phyloP scores from a whole-genome alignment of 192 early-diverging fungal genomes.

The Gonapodya sp. region DNA sequence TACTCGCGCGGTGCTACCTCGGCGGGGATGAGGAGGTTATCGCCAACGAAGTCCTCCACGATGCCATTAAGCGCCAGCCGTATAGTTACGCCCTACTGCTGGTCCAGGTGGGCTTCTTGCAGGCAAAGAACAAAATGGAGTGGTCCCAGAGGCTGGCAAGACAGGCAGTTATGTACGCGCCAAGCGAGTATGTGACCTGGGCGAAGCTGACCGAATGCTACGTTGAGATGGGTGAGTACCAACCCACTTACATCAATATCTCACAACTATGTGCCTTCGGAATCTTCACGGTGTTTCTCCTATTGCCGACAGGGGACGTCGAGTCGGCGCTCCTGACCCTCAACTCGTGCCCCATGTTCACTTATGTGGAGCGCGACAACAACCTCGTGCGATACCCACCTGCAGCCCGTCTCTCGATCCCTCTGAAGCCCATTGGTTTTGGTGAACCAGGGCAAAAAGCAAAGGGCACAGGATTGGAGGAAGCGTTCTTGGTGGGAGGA shows the following conservation, averaged over 20 bases:
- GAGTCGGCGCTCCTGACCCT: slow-evolving; percentile 77
- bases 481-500: slow-evolving; percentile 75
- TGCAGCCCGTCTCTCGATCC: background rate
- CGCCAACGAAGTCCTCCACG: slow-evolving; percentile 78
- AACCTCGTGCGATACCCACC: slow-evolving; percentile 6
- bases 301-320: background rate
- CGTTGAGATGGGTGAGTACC: slow-evolving; percentile 62
- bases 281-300: background rate
- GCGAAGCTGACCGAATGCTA: slow-evolving; percentile 89
- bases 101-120: slow-evolving; percentile 83
- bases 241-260: background rate
- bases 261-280: background rate
- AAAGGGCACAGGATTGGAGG: slow-evolving; percentile 74
- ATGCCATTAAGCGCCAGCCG: slow-evolving; percentile 67
- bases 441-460: slow-evolving; percentile 50
- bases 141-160: slow-evolving; percentile 81
- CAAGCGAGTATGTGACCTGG: slow-evolving; percentile 93
- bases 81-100: slow-evolving; percentile 77
- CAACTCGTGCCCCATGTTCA: slow-evolving; percentile 99
- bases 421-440: background rate
- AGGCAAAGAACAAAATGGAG: slow-evolving; percentile 58
- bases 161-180: slow-evolving; percentile 86
- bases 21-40: slow-evolving; percentile 84
- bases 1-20: slow-evolving; percentile 73
- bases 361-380: slow-evolving; percentile 40